Evolutionary conservation across 2,329 filamentous ascomycete genomes (phyloP).

Genomic region (Dactylella cylindrospora): DNA sequence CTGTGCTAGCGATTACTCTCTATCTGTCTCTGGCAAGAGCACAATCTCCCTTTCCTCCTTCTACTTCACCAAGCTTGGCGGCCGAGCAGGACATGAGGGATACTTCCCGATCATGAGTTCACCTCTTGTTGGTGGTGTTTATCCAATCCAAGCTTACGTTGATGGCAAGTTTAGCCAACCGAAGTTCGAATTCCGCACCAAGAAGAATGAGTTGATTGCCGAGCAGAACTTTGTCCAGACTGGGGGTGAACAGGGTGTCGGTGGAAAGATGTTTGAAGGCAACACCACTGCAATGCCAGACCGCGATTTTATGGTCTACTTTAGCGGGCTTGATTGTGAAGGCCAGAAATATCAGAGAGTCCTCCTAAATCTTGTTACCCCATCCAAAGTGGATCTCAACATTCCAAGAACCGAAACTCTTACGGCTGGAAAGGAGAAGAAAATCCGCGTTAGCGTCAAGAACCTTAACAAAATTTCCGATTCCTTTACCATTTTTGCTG

Average conservation of each 20-base stretch:
- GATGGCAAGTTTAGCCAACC: constrained; percentile 12
- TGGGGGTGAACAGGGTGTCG: not conserved
- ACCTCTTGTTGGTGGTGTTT: constrained; percentile 5
- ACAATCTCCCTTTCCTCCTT: constrained; percentile 7
- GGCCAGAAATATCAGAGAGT: constrained; percentile 25
- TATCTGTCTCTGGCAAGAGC: constrained; percentile 38
- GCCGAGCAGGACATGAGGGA: constrained; percentile 19
- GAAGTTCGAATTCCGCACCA: constrained; percentile 25
- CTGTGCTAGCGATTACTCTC: not conserved
- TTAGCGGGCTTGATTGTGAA: constrained; percentile 8
- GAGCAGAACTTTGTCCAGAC: constrained; percentile 4
- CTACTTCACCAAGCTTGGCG: constrained; percentile 7
- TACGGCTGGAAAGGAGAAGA: not conserved
- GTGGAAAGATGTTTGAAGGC: constrained; percentile 18
- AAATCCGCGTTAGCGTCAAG: not conserved
- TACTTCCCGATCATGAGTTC: constrained; percentile 20
- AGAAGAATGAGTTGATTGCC: constrained; percentile 4
- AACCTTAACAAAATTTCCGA: constrained; percentile 15
- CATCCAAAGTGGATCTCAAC: constrained; percentile 8
- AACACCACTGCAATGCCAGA: constrained; percentile 13
- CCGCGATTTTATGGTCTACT: constrained; percentile 26
- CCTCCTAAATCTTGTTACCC: constrained; percentile 6
- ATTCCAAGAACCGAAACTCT: constrained; percentile 9
- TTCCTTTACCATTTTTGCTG: constrained; percentile 18
- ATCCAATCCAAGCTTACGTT: constrained; percentile 4